phyloP scores from a whole-genome alignment of 1,139 yeast genomes.

The Candida albicans region DNA sequence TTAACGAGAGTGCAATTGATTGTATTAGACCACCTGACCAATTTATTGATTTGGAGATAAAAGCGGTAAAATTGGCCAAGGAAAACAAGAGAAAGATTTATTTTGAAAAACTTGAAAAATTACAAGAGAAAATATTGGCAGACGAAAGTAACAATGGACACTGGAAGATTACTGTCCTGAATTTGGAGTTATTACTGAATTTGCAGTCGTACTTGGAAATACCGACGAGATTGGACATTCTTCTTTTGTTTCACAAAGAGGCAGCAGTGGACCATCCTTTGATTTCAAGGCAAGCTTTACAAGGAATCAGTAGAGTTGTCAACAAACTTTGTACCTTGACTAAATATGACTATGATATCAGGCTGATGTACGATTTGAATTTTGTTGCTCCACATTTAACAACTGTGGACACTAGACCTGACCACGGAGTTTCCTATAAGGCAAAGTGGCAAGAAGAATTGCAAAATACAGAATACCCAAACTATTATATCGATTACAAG shows the following conservation, averaged over 20 bases:
- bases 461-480: conserved; percentile 47
- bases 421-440: conserved; percentile 35
- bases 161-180: conserved; percentile 69
- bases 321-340: conserved; percentile 55
- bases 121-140: conserved; percentile 46
- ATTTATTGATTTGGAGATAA: conserved; percentile 54
- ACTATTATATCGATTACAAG: conserved; percentile 57
- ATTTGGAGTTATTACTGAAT: conserved; percentile 53
- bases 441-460: conserved; percentile 54
- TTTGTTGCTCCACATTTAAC: conserved; percentile 40
- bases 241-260: conserved; percentile 51
- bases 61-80: conserved; percentile 59
- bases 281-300: conserved; percentile 61
- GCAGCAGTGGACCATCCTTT: conserved; percentile 74
- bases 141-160: conserved; percentile 43
- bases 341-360: conserved; percentile 51
- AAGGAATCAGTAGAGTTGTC: conserved; percentile 59
- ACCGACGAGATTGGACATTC: conserved; percentile 41
- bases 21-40: conserved; percentile 65
- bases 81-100: conserved; percentile 51
- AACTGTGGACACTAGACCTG: conserved; percentile 42
- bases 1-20: conserved; percentile 48
- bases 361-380: conserved; percentile 43
- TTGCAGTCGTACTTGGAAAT: conserved; percentile 59
- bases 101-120: conserved; percentile 36